These are phyloP conservation scores for Beauveria brongniartii DNA, from an alignment of 2,329 filamentous ascomycete species.

Conservation along the genomic window DNA sequence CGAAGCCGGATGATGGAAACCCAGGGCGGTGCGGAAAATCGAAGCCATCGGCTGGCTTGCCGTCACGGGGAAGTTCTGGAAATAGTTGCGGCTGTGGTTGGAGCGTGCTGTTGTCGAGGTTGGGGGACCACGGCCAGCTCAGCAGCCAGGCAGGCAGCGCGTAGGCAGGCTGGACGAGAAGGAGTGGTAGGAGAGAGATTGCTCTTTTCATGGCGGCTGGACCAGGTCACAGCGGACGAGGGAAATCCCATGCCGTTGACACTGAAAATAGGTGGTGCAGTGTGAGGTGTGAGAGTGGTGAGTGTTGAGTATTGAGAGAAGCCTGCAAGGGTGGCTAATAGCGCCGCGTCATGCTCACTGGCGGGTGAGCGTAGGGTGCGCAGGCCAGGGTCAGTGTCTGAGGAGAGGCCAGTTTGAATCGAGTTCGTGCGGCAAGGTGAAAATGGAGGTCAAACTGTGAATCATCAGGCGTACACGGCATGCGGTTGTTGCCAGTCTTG, in stretches of 20 bases:
- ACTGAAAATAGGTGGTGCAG: not conserved
- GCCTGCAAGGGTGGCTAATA: not conserved
- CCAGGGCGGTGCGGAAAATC: slow-evolving; percentile 13
- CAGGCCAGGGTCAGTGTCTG: not conserved
- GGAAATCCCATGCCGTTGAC: not conserved
- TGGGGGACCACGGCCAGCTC: slow-evolving; percentile 4
- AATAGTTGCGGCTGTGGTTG: not conserved
- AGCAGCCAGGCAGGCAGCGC: slow-evolving; percentile 4
- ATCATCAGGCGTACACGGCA: not conserved
- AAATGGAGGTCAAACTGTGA: not conserved
- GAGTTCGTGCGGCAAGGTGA: not conserved
- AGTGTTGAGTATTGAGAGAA: not conserved
- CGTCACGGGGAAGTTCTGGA: not conserved
- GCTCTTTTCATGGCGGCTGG: not conserved
- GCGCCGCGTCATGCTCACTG: not conserved
- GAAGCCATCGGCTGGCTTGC: not conserved
- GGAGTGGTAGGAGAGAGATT: not conserved
- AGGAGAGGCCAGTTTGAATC: not conserved
- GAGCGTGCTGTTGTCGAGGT: not conserved
- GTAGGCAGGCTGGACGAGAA: not conserved
- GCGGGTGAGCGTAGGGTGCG: not conserved
- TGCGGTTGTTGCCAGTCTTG: not conserved
- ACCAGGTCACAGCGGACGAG: not conserved
- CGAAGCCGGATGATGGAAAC: slow-evolving; percentile 25
- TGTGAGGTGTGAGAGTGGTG: not conserved